phyloP scores from a whole-genome alignment of 805 yeast genomes.

The Candida nitratophila region DNA sequence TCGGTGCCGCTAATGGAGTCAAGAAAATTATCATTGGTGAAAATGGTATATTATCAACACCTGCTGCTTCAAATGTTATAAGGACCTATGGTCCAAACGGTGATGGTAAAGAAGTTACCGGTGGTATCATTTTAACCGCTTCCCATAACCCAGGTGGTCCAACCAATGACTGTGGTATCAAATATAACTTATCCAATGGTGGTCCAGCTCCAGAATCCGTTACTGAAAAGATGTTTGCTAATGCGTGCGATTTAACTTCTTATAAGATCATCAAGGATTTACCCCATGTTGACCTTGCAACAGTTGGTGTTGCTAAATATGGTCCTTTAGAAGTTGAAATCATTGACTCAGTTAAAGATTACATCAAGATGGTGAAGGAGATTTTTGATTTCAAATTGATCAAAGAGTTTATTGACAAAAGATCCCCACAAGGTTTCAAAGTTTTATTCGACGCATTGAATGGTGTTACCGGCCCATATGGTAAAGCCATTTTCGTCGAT shows the following conservation, averaged over 20 bases:
- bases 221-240: conserved; percentile 78
- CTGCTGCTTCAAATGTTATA: conserved; percentile 93
- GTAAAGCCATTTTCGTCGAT: conserved; percentile 71
- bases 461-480: conserved; percentile 98
- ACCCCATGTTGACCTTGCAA: conserved; percentile 56
- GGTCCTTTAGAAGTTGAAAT: conserved; percentile 71
- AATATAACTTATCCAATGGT: conserved; percentile 90
- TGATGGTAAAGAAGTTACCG: conserved; percentile 53
- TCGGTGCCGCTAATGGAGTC: conserved; percentile 90
- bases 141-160: conserved; percentile 99
- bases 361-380: conserved; percentile 68
- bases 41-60: conserved; percentile 84
- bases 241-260: conserved; percentile 46
- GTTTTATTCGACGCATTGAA: conserved; percentile 84
- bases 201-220: conserved; percentile 98
- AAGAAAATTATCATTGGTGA: conserved; percentile 80
- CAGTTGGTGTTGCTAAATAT: conserved; percentile 42
- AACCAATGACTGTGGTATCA: conserved; percentile 84
- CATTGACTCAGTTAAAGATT: conserved; percentile 74
- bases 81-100: conserved; percentile 43
- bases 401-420: conserved; percentile 52
- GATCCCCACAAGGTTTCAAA: conserved; percentile 50
- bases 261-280: conserved; percentile 57
- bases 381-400: conserved; percentile 87
- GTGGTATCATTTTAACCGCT: conserved; percentile 94